Conservation (phyloP, 1,139 yeast genomes). For the Blastobotrys persicus region DNA sequence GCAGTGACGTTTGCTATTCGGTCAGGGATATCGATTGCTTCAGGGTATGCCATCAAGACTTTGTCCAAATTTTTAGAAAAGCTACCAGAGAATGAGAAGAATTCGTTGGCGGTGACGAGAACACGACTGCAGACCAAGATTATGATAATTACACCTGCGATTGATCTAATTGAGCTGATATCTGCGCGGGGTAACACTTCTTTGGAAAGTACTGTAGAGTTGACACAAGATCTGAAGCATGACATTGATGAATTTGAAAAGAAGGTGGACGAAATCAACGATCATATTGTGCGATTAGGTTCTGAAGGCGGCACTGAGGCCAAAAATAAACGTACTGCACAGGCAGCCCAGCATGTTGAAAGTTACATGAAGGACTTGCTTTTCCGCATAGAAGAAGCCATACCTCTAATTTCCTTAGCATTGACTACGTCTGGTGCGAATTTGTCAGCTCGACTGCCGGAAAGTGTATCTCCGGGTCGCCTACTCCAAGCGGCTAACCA, state of each 20-base stretch:
- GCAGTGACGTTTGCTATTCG: slow-evolving; percentile 78
- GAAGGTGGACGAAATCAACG: slow-evolving; percentile 40
- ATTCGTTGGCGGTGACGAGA: slow-evolving; percentile 44
- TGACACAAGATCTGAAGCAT: slow-evolving; percentile 55
- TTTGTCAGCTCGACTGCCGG: slow-evolving; percentile 51
- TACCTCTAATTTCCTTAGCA: slow-evolving; percentile 67
- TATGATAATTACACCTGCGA: slow-evolving; percentile 62
- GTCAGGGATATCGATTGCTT: slow-evolving; percentile 73
- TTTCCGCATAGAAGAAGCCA: slow-evolving; percentile 59
- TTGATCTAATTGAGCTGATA: slow-evolving; percentile 65
- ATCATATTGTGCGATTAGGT: slow-evolving; percentile 19
- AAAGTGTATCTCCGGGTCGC: slow-evolving; percentile 61
- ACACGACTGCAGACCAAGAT: slow-evolving; percentile 57
- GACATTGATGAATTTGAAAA: slow-evolving; percentile 63
- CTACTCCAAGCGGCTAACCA: slow-evolving; percentile 61
- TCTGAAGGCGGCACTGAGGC: slow-evolving; percentile 19
- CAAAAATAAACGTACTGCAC: slow-evolving; percentile 28
- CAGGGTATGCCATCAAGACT: slow-evolving; percentile 70
- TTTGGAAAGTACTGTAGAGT: slow-evolving; percentile 53
- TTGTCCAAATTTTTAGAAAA: slow-evolving; percentile 57
- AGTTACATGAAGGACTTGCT: slow-evolving; percentile 49
- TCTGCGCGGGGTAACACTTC: slow-evolving; percentile 73
- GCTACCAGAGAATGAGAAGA: slow-evolving; percentile 58
- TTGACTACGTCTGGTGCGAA: slow-evolving; percentile 70
- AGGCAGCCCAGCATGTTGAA: slow-evolving; percentile 50